Base-by-base conservation (phyloP, 2,329 filamentous ascomycete genomes). In the Domatiomyces catenatus region DNA sequence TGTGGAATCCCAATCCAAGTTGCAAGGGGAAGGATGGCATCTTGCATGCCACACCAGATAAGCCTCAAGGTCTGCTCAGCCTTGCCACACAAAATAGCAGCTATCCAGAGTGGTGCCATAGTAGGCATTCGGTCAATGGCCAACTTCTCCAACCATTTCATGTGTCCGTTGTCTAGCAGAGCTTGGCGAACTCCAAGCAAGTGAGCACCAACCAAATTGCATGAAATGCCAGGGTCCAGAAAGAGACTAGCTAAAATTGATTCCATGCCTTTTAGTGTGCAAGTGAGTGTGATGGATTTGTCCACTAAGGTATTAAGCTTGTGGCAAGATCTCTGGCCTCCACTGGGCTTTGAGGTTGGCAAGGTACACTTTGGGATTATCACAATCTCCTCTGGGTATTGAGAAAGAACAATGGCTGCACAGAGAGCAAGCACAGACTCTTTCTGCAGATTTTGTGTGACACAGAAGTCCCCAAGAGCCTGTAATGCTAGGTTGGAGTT, bases 171-270 rank as follows among this genome's bases (percentile, higher is more conserved):
- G 12, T 48, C 50, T 50, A 49, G n/a, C 58, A 48, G 8, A 52
- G 56, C 46, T 52, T 53, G 18, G 8, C 49, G n/a, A 59, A 44
- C 22, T 54, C 60, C 22, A 56, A 45, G 42, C 51, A 59, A 28
- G 32, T 50, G 43, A 54, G 49, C 59, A 19, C 59, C 58, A 15
- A 54, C 2, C 2, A 61, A 47, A 45, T 57, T 61, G 51, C 59
- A 61, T 8, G 58, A 55, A 48, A 61, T 28, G 6, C 48, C 49
- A 12, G 59, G 59, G 43, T 60, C 54, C 17, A 61, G 59, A 45
- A 61, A 60, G 6, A 52, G 45, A 46, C 59, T 60, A 49, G 58
- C 57, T 2, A 58, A 45, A 15, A 61, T 50, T 3, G 59, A 60
- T 49, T 61, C 59, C 15, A 59, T 32, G 18, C 55, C 58, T 32